Percentiles rank a stretch among this genome's conserved stretches.
phyloP scores from a whole-genome alignment of 306 rosid species.

The Begonia peltatifolia region DNA sequence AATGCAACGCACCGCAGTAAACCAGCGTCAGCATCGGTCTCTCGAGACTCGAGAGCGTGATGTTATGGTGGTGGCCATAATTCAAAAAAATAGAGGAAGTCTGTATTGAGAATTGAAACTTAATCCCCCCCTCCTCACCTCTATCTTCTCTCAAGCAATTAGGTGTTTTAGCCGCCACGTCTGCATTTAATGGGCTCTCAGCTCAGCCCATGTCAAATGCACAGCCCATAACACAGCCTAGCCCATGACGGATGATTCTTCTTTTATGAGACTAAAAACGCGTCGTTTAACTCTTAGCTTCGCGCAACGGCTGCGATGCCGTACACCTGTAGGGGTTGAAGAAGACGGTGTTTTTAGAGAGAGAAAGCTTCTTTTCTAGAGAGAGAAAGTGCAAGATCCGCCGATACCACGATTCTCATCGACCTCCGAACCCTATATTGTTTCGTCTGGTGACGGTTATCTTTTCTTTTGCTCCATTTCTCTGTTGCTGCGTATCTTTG shows the following conservation, averaged over 20 bases:
- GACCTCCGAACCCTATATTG: constrained; percentile 34
- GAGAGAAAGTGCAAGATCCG: constrained; percentile 57
- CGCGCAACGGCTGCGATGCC: constrained; percentile 35
- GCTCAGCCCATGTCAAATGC: no score
- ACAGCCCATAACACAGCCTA: no score
- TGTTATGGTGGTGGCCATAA: no score
- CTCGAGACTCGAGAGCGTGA: constrained; percentile 10
- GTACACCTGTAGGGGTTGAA: constrained; percentile 55
- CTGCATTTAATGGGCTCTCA: no score
- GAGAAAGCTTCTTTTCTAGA: constrained; percentile 33
- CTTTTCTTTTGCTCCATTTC: neutral
- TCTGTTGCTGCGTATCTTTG: neutral
- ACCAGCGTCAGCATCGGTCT: constrained; percentile 12
- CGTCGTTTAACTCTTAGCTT: constrained; percentile 25
- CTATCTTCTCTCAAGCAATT: no score
- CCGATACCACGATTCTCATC: constrained; percentile 22
- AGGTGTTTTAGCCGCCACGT: no score
- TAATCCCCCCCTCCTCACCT: no score
- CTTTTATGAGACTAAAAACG: constrained; percentile 25
- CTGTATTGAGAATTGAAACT: no score
- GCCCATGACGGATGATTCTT: constrained; percentile 17
- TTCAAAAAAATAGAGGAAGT: no score
- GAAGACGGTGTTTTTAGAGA: constrained; percentile 43
- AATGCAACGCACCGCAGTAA: rapidly evolving
- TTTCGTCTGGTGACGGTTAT: constrained; percentile 13